Evolutionary conservation across 2,329 filamentous ascomycete genomes (phyloP).

Genomic region (Raffaelea albimanens): DNA sequence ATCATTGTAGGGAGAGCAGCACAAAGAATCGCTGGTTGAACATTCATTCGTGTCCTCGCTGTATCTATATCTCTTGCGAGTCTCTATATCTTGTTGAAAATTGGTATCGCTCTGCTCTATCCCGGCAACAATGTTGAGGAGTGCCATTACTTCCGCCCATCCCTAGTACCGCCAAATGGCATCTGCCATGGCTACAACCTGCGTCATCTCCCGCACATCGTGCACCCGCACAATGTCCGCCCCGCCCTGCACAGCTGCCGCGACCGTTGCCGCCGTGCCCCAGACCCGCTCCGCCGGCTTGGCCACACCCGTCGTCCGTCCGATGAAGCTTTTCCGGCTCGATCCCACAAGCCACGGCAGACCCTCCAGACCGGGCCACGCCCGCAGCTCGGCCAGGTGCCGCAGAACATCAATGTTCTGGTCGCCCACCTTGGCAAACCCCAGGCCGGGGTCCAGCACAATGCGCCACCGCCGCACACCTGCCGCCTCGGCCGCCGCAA

Average conservation of each 20-base stretch:
- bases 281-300: slow-evolving; percentile 62
- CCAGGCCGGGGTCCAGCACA: slow-evolving; percentile 85
- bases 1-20: not conserved
- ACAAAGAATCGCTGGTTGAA: too few species aligned
- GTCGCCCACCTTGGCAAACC: slow-evolving; percentile 75
- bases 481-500: slow-evolving; percentile 65
- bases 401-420: slow-evolving; percentile 79
- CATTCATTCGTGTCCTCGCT: not conserved
- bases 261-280: slow-evolving; percentile 84
- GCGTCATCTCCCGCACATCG: slow-evolving; percentile 76
- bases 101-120: not conserved
- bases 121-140: not conserved
- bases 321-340: slow-evolving; percentile 85
- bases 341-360: slow-evolving; percentile 85
- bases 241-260: slow-evolving; percentile 75
- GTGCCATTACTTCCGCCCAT: not conserved
- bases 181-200: slow-evolving; percentile 81
- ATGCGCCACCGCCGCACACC: slow-evolving; percentile 91
- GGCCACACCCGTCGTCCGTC: slow-evolving; percentile 66
- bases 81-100: not conserved
- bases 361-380: slow-evolving; percentile 53
- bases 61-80: not conserved
- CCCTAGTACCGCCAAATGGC: slow-evolving; percentile 66
- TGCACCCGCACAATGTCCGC: slow-evolving; percentile 91
- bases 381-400: slow-evolving; percentile 52